Percentiles rank a stretch among this genome's conserved stretches.
These are phyloP conservation scores for Penicillium samsonianum DNA, from an alignment of 495 filamentous ascomycete genomes.

Conservation along the genomic window DNA sequence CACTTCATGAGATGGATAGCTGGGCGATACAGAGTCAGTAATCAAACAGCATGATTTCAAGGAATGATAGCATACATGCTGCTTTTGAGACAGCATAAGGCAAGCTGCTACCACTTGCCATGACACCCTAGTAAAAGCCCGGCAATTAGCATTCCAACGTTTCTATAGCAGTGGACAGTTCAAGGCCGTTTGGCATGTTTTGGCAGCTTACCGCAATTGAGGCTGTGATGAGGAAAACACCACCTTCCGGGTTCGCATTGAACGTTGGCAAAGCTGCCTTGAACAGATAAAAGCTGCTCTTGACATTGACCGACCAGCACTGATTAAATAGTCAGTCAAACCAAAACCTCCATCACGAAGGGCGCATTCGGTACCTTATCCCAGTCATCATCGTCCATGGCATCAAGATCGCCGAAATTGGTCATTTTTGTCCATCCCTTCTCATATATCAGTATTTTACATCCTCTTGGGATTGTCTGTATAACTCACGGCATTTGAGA, in stretches of 20 bases:
- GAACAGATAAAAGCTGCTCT: constrained; percentile 63
- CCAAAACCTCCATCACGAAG: background rate
- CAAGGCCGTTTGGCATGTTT: background rate
- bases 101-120: constrained; percentile 57
- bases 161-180: background rate
- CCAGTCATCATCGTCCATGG: constrained; percentile 67
- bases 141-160: background rate
- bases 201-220: constrained; percentile 53
- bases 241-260: constrained; percentile 68
- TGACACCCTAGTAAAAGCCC: constrained; percentile 38
- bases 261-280: constrained; percentile 64
- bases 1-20: constrained; percentile 73
- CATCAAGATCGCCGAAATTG: constrained; percentile 62
- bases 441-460: background rate
- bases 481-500: constrained; percentile 67
- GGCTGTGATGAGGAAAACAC: constrained; percentile 67
- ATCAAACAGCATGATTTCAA: background rate
- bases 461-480: background rate
- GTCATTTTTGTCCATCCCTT: constrained; percentile 70
- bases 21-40: constrained; percentile 15
- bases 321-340: constrained; percentile 24
- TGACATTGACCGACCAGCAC: constrained; percentile 72
- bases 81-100: constrained; percentile 69
- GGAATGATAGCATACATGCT: constrained; percentile 41
- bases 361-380: constrained; percentile 53